Percentiles rank a stretch among this genome's conserved stretches.
These are phyloP conservation scores for Panicum virgatum DNA, from an alignment of 202 grass and related monocot species.

Conservation along the genomic window DNA sequence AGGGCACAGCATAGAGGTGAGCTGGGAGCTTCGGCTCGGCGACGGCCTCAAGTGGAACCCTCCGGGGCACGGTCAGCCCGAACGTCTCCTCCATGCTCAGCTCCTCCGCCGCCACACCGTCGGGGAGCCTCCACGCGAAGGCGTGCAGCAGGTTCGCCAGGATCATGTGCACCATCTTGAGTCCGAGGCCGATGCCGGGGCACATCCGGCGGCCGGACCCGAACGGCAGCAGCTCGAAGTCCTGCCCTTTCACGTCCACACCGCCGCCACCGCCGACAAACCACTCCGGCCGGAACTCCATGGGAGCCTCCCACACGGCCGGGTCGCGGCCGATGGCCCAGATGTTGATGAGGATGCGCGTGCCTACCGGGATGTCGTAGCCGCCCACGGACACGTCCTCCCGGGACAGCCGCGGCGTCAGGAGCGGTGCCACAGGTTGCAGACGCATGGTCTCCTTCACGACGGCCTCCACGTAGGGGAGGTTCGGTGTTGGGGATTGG, in stretches of 20 bases:
- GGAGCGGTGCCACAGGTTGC: not conserved
- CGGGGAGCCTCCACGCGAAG: not conserved
- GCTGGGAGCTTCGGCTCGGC: not conserved
- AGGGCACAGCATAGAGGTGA: not conserved
- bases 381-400: not conserved
- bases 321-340: conserved; percentile 2
- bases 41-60: not conserved
- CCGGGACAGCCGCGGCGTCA: not conserved
- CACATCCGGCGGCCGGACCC: conserved; percentile 24
- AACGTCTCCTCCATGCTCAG: conserved; percentile 9
- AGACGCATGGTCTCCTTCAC: conserved; percentile 21
- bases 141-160: not conserved
- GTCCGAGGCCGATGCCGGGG: not conserved
- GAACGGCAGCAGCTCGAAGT: conserved; percentile 16
- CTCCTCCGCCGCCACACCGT: not conserved
- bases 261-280: conserved; percentile 47
- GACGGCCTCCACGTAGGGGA: not conserved
- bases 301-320: conserved; percentile 48
- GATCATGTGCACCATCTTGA: not conserved
- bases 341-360: conserved; percentile 5
- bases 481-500: too few species aligned
- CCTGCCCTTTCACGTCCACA: conserved; percentile 1
- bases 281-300: conserved; percentile 53
- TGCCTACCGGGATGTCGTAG: conserved; percentile 2
- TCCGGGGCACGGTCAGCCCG: not conserved